Evolutionary conservation across 164 flowering plant genomes (phyloP), one percentile per base, ranked within the genome.

Genomic region (Vitis vinifera): DNA sequence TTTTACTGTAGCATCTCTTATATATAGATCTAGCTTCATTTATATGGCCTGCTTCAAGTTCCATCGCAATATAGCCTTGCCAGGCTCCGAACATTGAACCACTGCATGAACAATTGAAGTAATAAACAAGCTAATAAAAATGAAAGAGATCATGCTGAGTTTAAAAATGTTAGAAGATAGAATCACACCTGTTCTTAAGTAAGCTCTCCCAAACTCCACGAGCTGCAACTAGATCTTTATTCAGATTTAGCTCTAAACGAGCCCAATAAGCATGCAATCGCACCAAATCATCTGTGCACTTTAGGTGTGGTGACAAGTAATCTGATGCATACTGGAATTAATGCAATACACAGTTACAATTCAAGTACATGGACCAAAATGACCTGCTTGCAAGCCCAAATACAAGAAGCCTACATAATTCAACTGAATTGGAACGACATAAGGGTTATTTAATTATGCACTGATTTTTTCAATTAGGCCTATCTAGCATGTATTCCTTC

Each of bases 201-300:
- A 96, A 85, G 77, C 87, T 86, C 75, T 96, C 99, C 99, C 99
- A 96, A 68, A 90, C 99, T 71, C 86, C 87, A 72, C 97, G 97
- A 67, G 97, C 95, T 58, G 93, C 92, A 83, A 8, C 77, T 76
- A 85, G 50, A 80, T 96, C 92, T 65, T 90, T 87, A 51, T 84
- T 90, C 55, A 88, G 71, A 9, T 73, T 79, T 55, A 81, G 75
- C 83, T 93, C 99, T 57, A 95, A 76, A 51, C 83, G 88, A 59
- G 98, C 89, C 99, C 99, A 95, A 75, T 95, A 95, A 63, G 82
- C 76, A 83, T 91, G 75, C 75, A 93, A 75, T 55, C 60, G 88
- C 71, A 93, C 62, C 44, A 93, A 82, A 59, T 77, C 75, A 15
- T 83, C 85, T 29, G 92, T 82, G 66, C 83, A 77, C 81, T 82